Evolutionary conservation across 805 yeast genomes (phyloP), one percentile per base, ranked within the genome.

Genomic region (Candida alai): DNA sequence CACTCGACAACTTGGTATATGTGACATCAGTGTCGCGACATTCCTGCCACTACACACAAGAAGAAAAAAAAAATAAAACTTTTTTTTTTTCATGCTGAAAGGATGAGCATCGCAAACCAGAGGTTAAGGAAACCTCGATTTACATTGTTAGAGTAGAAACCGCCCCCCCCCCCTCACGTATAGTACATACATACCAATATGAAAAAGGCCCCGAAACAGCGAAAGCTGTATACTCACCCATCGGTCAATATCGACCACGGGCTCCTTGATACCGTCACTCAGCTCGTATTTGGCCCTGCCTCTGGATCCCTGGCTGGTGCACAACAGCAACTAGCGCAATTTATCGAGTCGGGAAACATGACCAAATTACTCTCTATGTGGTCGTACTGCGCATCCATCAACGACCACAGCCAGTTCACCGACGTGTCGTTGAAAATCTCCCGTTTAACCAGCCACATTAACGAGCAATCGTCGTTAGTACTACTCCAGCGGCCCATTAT

Each of bases 361-460:
- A 36, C 47, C 8, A 58, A 60, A 27, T 34, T 69, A n/a, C 46
- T 67, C n/a, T 56, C 55, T 17, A 45, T 56, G 14, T 71, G 76
- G 65, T 56, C 70, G 5, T 59, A 59, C 40, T 66, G 51, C 42
- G 54, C 70, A n/a, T 58, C 72, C 3, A 52, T 62, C 4, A 68
- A 78, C 47, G 78, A 80, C 38, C 79, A 76, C 48, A 50, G 62
- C 2, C 70, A 67, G 30, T 68, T 78, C 42, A 62, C 75, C 0
- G 61, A 58, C 14, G 37, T 71, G 3, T 64, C 81, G 0, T 55
- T 58, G 1, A 57, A 60, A 11, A 41, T 82, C 6, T 49, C 67
- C 2, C 68, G 58, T 17, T 27, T 57, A 12, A 42, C 53, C 16
- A 35, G 36, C 19, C 34, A 33, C 11, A 37, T 49, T 28, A 49